Base-by-base conservation (phyloP, 2,329 filamentous ascomycete genomes). In the Lomentospora prolificans region DNA sequence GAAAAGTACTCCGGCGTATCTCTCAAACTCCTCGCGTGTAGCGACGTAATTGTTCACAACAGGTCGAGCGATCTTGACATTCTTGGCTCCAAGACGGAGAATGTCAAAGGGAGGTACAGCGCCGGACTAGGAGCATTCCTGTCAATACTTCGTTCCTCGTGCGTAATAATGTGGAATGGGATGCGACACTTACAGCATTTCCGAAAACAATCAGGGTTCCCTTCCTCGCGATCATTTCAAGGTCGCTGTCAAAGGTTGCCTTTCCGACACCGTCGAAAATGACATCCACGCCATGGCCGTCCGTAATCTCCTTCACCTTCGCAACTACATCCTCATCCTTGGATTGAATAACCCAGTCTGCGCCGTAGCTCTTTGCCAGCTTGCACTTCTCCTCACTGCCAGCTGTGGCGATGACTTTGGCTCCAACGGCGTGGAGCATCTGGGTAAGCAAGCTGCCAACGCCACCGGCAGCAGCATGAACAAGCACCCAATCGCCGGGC, bases 221-320 rank as follows among this genome's bases (percentile, higher is more conserved):
- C 74, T 95, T 95, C 60, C 84, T 70, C 61, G 85, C 87, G 55
- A 92, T 77, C 62, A 83, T 80, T 60, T 90, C 82, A 60, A 96
- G 67, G 64, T 85, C 86, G 19, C 81, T 76, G 62, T 96, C 89
- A 71, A 94, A 95, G 0, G 91, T 96, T 51, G 79, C 78, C 72
- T 89, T 89, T 10, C 90, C 91, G 2, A 96, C 89, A 4, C 88
- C 87, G 66, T 96, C 90, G 66, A 90, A 95, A 27, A 95, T 86
- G 8, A 85, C 89, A 60, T 82, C 80, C 2, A 86, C 84, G 6
- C 91, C 91, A 58, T 82, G 72, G 0, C 86, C 86, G 2, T 75
- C 80, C 0, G 90, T 96, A 51, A 89, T 82, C 66, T 87, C 78
- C 63, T 78, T 74, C 4, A 89, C 84, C 65, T 79, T 75, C 36